Evolutionary conservation across 306 rosid species (phyloP).

Genomic region (Oemleria cerasiformis): DNA sequence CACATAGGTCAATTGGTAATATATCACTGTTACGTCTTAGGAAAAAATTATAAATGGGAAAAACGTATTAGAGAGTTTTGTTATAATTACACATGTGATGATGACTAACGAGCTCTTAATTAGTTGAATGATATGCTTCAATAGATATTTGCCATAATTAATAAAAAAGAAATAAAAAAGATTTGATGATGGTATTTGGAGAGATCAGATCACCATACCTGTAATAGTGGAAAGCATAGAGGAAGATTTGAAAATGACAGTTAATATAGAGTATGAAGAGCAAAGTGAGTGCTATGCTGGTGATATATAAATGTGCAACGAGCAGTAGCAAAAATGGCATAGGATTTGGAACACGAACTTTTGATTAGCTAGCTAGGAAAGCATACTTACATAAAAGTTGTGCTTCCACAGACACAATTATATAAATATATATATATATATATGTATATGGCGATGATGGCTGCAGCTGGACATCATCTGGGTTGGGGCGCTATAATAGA

Average conservation of each 20-base stretch:
- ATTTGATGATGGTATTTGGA: conserved; percentile 3
- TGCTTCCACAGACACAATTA: neutral
- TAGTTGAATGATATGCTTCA: too few relatives aligned
- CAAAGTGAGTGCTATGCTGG: conserved; percentile 32
- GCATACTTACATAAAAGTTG: neutral
- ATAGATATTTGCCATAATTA: too few relatives aligned
- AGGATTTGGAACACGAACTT: conserved; percentile 36
- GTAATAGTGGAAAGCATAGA: conserved; percentile 35
- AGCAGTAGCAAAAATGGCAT: conserved; percentile 32
- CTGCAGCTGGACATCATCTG: conserved; percentile 49
- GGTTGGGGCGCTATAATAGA: conserved; percentile 57
- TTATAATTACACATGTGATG: neutral
- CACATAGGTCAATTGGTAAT: too few relatives aligned
- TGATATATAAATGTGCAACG: conserved; percentile 56
- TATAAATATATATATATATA: neutral
- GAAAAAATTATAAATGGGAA: neutral
- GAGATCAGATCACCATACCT: conserved; percentile 25
- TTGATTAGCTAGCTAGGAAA: neutral
- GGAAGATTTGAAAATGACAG: conserved; percentile 57
- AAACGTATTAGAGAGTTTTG: conserved; percentile 13
- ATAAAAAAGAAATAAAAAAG: neutral
- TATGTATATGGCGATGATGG: conserved; percentile 60
- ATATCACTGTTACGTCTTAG: neutral
- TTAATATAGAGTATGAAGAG: conserved; percentile 35
- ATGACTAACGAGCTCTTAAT: too few relatives aligned